phyloP scores from a whole-genome alignment of 164 flowering plant genomes.

The Tetracentron sinense region DNA sequence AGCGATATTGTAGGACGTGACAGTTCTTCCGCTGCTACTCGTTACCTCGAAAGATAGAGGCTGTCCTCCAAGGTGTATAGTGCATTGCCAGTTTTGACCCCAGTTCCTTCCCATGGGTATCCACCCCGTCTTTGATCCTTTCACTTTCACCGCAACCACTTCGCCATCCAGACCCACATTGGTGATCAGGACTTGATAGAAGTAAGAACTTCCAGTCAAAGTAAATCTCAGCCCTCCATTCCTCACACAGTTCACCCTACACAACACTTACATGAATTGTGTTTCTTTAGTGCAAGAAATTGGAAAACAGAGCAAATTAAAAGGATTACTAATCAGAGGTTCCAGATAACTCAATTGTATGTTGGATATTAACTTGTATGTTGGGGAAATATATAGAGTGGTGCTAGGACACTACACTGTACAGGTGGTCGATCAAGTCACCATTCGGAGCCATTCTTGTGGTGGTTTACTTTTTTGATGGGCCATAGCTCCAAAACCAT shows the following conservation, averaged over 20 bases:
- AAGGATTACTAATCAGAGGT: no score
- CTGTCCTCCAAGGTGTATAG: constrained; percentile 48
- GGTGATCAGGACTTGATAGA: constrained; percentile 58
- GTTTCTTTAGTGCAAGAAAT: neutral
- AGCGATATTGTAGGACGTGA: constrained; percentile 65
- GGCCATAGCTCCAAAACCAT: no score
- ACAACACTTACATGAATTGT: constrained; percentile 10
- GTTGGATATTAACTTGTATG: no score
- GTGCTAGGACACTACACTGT: no score
- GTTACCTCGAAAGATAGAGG: constrained; percentile 76
- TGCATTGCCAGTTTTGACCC: constrained; percentile 88
- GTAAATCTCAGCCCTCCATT: constrained; percentile 70
- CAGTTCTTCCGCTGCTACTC: constrained; percentile 42
- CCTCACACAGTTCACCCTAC: constrained; percentile 65
- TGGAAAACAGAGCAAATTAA: neutral
- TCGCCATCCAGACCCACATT: constrained; percentile 77
- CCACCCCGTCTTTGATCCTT: constrained; percentile 87
- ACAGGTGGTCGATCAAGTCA: no score
- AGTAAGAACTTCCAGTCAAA: constrained; percentile 47
- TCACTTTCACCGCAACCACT: constrained; percentile 65
- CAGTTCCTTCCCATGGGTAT: constrained; percentile 81
- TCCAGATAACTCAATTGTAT: no score
- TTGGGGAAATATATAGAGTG: no score
- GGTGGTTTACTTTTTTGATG: no score
- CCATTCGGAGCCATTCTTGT: no score